Evolutionary conservation across 306 rosid genomes (phyloP), one percentile per base, ranked within the genome.

Genomic region (Glycyrrhiza uralensis): DNA sequence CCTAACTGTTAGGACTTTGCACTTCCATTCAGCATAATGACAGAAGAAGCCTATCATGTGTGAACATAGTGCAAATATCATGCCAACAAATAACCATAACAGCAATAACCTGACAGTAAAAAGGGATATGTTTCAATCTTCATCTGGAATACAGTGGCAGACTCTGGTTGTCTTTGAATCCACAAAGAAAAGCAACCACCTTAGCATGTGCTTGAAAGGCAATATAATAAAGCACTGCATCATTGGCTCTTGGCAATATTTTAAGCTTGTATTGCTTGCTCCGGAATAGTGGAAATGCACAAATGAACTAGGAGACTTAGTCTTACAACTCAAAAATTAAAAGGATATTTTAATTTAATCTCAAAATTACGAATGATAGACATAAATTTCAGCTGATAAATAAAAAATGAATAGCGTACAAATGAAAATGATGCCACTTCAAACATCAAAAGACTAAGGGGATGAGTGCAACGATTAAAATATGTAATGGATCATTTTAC

Each of bases 181-280:
- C 57, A 36, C 11, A 13, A 36, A 55, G 52, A 59, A 79, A 62
- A 63, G 54, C 35, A 66, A 47, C 20, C 58, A 39, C 36, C 74
- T 18, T 20, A 29, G 69, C 54, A 70, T 38, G 44, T 41, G n/a
- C 13, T 30, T 11, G 33, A 69, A 74, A 63, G 76, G 62, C 78
- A 47, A 41, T 35, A 66, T 23, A 26, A 35, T 11, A 7, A 49
- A 51, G 28, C 30, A 44, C 69, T 17, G 29, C 62, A 46, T 44
- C 78, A 12, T 46, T 52, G 73, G 49, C 69, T 9, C 64, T 46
- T 45, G 64, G 64, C 51, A 67, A 76, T 35, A 70, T 35, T 58
- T 46, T 20, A 13, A 29, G 45, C 75, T 10, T 52, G 33, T 44
- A 51, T 36, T 38, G 17, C 71, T 70, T 52, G 23, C 54, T 71